These are phyloP conservation scores for Solanum lycopersicoides DNA, from an alignment of 257 asterid genomes.

Conservation along the genomic window DNA sequence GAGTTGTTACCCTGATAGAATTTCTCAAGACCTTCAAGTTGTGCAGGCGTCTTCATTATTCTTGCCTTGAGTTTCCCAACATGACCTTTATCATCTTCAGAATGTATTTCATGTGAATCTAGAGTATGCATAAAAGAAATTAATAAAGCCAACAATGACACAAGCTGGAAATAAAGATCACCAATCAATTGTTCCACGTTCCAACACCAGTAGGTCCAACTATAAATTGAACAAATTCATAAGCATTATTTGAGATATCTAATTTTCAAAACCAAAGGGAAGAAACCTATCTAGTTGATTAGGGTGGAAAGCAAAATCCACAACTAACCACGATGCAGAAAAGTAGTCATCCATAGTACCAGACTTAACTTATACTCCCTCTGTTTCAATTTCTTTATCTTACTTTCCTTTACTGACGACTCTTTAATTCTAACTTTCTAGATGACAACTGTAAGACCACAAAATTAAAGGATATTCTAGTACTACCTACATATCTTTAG, in stretches of 20 bases:
- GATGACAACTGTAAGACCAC: background rate
- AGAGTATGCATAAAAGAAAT: background rate
- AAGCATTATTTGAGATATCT: background rate
- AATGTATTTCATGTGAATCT: conserved; percentile 47
- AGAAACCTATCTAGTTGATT: background rate
- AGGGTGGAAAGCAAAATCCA: background rate
- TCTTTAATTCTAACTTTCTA: background rate
- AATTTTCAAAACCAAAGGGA: background rate
- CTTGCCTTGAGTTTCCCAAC: conserved; percentile 55
- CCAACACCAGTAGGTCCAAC: background rate
- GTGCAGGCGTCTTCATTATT: conserved; percentile 55
- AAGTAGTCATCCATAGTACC: background rate
- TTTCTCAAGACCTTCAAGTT: conserved; percentile 57
- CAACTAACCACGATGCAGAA: background rate
- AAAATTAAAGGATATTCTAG: background rate
- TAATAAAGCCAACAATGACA: background rate
- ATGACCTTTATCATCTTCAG: conserved; percentile 58
- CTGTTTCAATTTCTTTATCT: background rate
- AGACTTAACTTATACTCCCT: background rate
- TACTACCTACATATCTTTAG: background rate
- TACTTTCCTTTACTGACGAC: background rate
- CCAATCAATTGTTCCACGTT: background rate
- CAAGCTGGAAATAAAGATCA: background rate
- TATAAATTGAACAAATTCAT: background rate
- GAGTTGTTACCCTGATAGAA: conserved; percentile 44